These are phyloP conservation scores for Colletotrichum sp. DNA, from an alignment of 2,329 filamentous ascomycete genomes.

Conservation along the genomic window DNA sequence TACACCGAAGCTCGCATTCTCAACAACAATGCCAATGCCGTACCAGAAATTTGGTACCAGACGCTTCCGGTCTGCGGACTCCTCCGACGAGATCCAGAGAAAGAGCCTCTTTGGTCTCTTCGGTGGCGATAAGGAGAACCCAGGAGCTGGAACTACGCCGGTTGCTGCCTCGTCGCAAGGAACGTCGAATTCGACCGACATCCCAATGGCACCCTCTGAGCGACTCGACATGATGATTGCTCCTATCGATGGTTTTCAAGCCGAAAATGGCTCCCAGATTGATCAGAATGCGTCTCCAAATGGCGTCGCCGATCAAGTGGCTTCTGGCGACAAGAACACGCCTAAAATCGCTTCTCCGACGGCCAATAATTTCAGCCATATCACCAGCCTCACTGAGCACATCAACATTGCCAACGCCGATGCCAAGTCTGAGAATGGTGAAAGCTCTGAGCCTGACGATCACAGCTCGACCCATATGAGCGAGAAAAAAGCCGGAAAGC, in stretches of 20 bases:
- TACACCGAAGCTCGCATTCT: neutral
- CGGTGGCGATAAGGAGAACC: neutral
- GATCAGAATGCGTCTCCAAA: neutral
- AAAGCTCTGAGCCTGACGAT: no score
- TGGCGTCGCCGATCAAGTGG: neutral
- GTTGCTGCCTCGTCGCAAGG: neutral
- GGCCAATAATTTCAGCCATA: neutral
- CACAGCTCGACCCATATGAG: neutral
- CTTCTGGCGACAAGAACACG: neutral
- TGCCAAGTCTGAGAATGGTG: neutral
- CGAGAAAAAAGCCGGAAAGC: neutral
- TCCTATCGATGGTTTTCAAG: neutral
- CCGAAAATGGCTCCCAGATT: neutral
- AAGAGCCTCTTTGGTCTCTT: constrained; percentile 3
- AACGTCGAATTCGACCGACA: neutral
- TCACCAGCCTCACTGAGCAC: neutral
- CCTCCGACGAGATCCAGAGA: neutral
- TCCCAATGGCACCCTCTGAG: neutral
- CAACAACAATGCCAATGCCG: neutral
- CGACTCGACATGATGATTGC: neutral
- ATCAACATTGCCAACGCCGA: neutral
- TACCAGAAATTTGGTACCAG: neutral
- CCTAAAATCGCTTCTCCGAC: neutral
- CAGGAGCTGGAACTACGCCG: neutral
- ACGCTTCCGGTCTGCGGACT: neutral